Evolutionary conservation across 148 eudicot species (phyloP), one percentile per base, ranked within the genome.

Genomic region (Cornus controversa): DNA sequence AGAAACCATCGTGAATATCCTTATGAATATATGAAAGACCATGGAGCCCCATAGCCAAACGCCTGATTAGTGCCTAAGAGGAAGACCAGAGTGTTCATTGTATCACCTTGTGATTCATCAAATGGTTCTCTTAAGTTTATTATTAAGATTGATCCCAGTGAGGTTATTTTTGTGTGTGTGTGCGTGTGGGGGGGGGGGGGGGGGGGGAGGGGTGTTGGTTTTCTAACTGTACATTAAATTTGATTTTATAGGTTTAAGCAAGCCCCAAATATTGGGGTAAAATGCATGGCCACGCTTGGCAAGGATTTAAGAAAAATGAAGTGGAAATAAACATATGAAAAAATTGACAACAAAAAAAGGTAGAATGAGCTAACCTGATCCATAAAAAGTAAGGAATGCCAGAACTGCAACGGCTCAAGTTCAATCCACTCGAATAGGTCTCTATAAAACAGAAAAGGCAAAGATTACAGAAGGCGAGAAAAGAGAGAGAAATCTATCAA

Each of bases 371-470:
- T 80, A 83, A 96, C 99, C 97, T 93, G 98, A 85, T 96, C 99
- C 99, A 93, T 96, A 78, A 96, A 96, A 66, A 96, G 92, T 83
- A 96, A 78, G 71, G 97, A 93, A 81, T 92, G 89, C 98, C 98
- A 93, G 83, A 90, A 93, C 85, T 96, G 94, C 72, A 82, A 71
- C 29, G 95, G 95, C 75, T 96, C 98, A 78, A 96, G 89, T 88
- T 93, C 98, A 83, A 96, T 89, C 98, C 97, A 96, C 83, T 96
- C 97, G 73, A 96, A 96, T 69, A 96, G 86, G 73, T 96, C 98
- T 85, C 99, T 96, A 77, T 24, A 40, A 66, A 60, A 60, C 25
- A 60, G 40, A 2, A 25, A 76, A 72, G 68, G 29, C 9, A 76
- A 65, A 34, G 28, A 42, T 70, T 62, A 77, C 10, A 74, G 66